phyloP scores from a whole-genome alignment of 805 yeast genomes.

The Candida methanosorbosa region DNA sequence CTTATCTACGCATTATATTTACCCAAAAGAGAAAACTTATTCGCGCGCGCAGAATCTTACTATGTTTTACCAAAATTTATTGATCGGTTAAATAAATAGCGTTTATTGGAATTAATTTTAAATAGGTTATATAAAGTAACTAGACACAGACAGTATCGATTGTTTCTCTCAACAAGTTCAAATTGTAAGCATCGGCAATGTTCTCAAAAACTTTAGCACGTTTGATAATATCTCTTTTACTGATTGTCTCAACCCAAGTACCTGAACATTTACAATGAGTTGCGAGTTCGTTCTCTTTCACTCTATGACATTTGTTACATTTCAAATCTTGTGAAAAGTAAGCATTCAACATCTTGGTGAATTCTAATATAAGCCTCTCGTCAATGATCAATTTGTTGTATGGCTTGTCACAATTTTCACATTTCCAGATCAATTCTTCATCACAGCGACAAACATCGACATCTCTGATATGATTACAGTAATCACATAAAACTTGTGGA shows the following conservation, averaged over 20 bases:
- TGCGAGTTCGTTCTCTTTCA: conserved; percentile 62
- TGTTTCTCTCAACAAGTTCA: conserved; percentile 41
- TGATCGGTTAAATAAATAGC: no score
- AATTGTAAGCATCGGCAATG: conserved; percentile 51
- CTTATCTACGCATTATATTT: no score
- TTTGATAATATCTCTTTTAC: conserved; percentile 33
- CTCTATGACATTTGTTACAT: conserved; percentile 67
- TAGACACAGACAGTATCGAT: conserved; percentile 21
- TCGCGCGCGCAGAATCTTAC: no score
- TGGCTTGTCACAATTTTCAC: conserved; percentile 56
- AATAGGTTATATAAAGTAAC: no score
- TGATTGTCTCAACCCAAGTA: conserved; percentile 55
- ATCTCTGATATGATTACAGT: conserved; percentile 68
- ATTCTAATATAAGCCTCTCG: conserved; percentile 64
- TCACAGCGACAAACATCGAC: conserved; percentile 76
- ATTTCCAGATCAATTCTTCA: conserved; percentile 42
- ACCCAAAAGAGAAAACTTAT: no score
- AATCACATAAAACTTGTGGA: conserved; percentile 65
- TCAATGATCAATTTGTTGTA: conserved; percentile 67
- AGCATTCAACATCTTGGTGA: conserved; percentile 43
- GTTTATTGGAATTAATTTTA: no score
- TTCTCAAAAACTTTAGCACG: conserved; percentile 42
- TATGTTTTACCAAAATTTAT: no score
- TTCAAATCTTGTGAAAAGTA: conserved; percentile 74
- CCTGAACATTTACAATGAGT: conserved; percentile 87